Evolutionary conservation across 225 moss, liverwort and hornwort genomes (phyloP).

Genomic region (Marchantia paleacea): DNA sequence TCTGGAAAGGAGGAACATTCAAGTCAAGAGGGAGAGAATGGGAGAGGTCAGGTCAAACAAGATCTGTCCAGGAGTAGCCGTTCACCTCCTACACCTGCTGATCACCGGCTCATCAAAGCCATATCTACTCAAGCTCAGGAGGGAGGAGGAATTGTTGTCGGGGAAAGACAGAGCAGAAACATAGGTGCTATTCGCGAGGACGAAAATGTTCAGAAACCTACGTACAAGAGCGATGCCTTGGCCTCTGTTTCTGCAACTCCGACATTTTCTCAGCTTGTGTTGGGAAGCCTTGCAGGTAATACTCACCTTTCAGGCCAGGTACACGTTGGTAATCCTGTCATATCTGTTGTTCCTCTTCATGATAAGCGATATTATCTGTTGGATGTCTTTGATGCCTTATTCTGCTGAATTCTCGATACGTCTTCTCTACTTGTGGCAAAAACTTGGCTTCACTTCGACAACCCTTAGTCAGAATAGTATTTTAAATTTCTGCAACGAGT

Average conservation of each 20-base stretch:
- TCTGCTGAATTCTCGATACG: not conserved
- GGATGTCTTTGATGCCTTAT: not conserved
- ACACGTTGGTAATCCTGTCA: not conserved
- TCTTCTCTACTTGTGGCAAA: not conserved
- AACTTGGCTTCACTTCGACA: not conserved
- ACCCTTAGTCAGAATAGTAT: too few species aligned
- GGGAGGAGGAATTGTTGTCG: conserved; percentile 25
- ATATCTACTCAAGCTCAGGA: conserved; percentile 34
- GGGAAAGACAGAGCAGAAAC: conserved; percentile 20
- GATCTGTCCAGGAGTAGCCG: conserved; percentile 17
- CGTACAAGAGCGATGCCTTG: conserved; percentile 40
- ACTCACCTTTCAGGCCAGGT: not conserved
- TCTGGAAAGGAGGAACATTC: conserved; percentile 30
- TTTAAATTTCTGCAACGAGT: too few species aligned
- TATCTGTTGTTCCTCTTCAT: not conserved
- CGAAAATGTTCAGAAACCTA: conserved; percentile 25
- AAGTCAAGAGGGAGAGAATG: conserved; percentile 30
- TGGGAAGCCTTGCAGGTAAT: conserved; percentile 62
- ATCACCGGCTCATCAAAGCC: conserved; percentile 32
- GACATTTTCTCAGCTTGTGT: conserved; percentile 50
- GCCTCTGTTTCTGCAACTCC: conserved; percentile 36
- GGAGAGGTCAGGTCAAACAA: conserved; percentile 13
- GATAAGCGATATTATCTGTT: not conserved
- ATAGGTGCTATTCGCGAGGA: conserved; percentile 30
- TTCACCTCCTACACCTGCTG: conserved; percentile 18